Evolutionary conservation across 169 alveolate genomes (phyloP).

Genomic region (Cyclospora cayetanensis): DNA sequence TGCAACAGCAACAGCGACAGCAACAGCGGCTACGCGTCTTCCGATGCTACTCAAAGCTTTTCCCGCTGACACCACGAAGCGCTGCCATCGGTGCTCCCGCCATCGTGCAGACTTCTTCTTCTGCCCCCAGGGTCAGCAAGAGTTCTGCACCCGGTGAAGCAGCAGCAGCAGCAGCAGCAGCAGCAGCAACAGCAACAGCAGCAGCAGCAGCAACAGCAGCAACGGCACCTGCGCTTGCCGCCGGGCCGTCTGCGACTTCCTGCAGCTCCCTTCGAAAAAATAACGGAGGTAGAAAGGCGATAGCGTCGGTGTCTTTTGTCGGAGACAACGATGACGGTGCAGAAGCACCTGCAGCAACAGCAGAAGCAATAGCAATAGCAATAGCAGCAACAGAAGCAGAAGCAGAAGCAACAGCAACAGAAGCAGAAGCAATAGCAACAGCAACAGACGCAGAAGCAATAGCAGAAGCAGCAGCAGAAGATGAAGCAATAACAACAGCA

Average conservation of each 20-base stretch:
- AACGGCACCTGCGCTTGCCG: background rate
- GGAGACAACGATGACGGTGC: no score
- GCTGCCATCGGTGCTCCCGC: background rate
- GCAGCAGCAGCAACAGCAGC: background rate
- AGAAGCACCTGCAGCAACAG: no score
- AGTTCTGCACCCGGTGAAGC: background rate
- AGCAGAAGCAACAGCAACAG: no score
- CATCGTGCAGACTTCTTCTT: background rate
- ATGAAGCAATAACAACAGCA: no score
- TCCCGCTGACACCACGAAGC: constrained; percentile 32
- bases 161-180: constrained; percentile 11
- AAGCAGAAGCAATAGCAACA: no score
- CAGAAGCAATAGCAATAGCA: no score
- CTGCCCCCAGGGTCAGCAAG: background rate
- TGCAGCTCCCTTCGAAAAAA: no score
- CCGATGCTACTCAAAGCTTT: constrained; percentile 52
- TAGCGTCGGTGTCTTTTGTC: no score
- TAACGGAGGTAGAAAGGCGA: no score
- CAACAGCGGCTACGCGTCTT: constrained; percentile 1
- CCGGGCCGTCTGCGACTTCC: background rate
- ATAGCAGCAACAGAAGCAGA: no score
- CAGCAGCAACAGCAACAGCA: background rate
- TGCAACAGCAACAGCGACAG: background rate
- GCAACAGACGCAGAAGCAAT: no score
- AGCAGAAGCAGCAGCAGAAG: no score